phyloP scores from a whole-genome alignment of 2,329 filamentous ascomycete species.

The Dothideomycetidae sp. region DNA sequence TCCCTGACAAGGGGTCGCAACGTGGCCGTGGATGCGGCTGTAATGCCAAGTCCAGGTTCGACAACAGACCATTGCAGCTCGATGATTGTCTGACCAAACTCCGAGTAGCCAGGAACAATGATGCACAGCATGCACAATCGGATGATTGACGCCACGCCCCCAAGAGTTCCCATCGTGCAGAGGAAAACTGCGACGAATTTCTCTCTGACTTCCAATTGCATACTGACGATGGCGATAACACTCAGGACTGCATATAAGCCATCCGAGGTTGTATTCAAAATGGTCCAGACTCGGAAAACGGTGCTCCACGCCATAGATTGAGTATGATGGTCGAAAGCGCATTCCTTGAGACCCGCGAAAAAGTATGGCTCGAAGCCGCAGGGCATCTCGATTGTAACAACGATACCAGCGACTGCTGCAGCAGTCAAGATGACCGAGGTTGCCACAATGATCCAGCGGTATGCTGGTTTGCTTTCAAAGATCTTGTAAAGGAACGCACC shows the following conservation, averaged over 20 bases:
- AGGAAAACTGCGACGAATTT: not conserved
- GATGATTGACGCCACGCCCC: not conserved
- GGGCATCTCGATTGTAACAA: not conserved
- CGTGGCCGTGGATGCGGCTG: not conserved
- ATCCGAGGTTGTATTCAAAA: not conserved
- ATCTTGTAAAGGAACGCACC: constrained; percentile 37
- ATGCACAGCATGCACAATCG: not conserved
- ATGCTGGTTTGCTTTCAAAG: constrained; percentile 25
- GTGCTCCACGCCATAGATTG: not conserved
- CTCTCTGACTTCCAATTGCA: not conserved
- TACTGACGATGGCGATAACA: not conserved
- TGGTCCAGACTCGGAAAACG: not conserved
- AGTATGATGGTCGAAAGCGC: not conserved
- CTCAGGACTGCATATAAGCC: not conserved
- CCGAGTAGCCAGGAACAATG: not conserved
- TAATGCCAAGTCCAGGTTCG: constrained; percentile 2
- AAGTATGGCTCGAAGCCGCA: not conserved
- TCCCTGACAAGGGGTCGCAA: not conserved
- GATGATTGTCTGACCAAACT: not conserved
- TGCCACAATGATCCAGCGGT: constrained; percentile 29
- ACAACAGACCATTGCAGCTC: not conserved
- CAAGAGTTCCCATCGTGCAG: not conserved
- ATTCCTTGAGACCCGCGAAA: not conserved
- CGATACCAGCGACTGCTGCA: constrained; percentile 26
- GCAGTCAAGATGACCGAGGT: constrained; percentile 30